Evolutionary conservation across 345 rosid genomes (phyloP), one percentile per base, ranked within the genome.

Genomic region (Sisymbrium irio): DNA sequence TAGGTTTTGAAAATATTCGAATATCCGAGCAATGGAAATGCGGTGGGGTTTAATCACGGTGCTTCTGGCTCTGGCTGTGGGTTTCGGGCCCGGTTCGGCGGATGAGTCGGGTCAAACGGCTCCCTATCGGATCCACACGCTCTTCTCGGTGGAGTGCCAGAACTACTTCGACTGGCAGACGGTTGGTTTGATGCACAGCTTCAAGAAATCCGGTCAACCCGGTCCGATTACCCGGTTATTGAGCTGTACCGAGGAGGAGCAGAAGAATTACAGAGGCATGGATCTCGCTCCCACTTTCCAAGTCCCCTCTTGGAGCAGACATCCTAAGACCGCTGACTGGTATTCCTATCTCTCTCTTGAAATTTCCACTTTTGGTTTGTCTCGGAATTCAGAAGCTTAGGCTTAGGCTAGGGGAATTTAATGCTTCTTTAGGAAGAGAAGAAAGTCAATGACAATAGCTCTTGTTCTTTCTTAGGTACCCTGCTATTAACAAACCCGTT

Each of bases 141-240:
- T 92, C 72, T 96, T 96, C 85, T 92, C 96, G 18, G 98, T 96
- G 79, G 98, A 92, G 83, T 90, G 99, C 77, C 95, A 89, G 80
- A 74, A 89, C 64, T 95, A 92, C 84, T 95, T 95, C 65, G 99
- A 95, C 81, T 95, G 99, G 99, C 92, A 95, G 79, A 92, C 96
- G 41, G 99, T 92, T 65, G 99, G 98, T 58, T 80, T 95, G 32
- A 79, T 95, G 88, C 88, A 85, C 80, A 89, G 98, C 85, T 95
- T 87, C 90, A 83, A 79, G 67, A 95, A 92, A 82, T 83, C 99
- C 40, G 47, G 77, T 6, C 98, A 95, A 72, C 97, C 98, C 35
- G 99, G 99, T n/a, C 93, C 95, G 13, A 77, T 95, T 7, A 92
- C 97, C 79, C 90, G 99, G 62, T 80, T 92, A 7, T 81, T 95